phyloP scores from a whole-genome alignment of 2,329 filamentous ascomycete species.

The Colletotrichum ledebouriae region DNA sequence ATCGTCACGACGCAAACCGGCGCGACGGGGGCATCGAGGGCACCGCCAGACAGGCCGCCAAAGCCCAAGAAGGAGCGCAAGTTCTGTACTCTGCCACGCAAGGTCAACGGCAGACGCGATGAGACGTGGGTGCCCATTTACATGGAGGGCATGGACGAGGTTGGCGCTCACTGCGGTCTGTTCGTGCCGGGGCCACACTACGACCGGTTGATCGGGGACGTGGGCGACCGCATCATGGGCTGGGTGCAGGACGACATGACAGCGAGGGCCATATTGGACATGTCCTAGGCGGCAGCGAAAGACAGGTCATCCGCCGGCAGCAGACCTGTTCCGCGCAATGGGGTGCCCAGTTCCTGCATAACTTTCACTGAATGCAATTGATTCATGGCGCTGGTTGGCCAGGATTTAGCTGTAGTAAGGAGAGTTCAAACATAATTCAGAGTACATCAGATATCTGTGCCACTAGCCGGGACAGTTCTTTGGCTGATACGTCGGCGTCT shows the following conservation, averaged over 20 bases:
- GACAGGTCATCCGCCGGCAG: neutral
- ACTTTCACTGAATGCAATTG: neutral
- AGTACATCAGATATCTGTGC: neutral
- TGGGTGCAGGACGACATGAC: slow-evolving; percentile 77
- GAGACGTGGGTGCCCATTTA: slow-evolving; percentile 82
- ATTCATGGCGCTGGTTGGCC: no score
- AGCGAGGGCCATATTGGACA: slow-evolving; percentile 55
- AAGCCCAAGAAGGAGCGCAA: slow-evolving; percentile 72
- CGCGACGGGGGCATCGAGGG: slow-evolving; percentile 34
- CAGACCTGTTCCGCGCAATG: neutral
- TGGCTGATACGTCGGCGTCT: slow-evolving; percentile 30
- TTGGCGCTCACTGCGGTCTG: slow-evolving; percentile 85
- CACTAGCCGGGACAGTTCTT: neutral
- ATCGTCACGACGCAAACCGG: slow-evolving; percentile 45
- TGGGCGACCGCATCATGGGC: slow-evolving; percentile 73
- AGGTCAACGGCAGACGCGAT: slow-evolving; percentile 69
- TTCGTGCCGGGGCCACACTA: slow-evolving; percentile 83
- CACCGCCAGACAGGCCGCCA: slow-evolving; percentile 35
- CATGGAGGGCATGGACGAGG: slow-evolving; percentile 88
- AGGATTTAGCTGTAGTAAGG: neutral
- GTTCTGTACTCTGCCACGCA: slow-evolving; percentile 81
- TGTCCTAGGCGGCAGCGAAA: slow-evolving; percentile 41
- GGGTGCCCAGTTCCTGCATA: neutral
- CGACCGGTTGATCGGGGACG: slow-evolving; percentile 81
- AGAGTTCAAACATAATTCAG: neutral